These are phyloP conservation scores for Yamadazyma jaroonii DNA, from an alignment of 1,139 yeast genomes.

Conservation along the genomic window DNA sequence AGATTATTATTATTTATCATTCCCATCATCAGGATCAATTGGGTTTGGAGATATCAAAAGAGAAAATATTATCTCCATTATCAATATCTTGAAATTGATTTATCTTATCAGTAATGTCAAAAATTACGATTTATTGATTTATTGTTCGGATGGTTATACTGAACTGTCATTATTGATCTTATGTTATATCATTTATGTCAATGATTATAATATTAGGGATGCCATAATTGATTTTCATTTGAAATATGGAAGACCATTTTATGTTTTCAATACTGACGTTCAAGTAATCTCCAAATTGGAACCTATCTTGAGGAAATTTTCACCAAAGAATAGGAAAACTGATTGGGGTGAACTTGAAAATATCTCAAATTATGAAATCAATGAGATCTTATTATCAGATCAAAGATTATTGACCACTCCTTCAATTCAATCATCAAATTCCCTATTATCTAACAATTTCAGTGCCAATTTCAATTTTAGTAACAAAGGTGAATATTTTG, in stretches of 20 bases:
- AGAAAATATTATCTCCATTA: constrained; percentile 52
- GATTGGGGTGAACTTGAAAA: constrained; percentile 27
- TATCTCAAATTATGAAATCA: constrained; percentile 30
- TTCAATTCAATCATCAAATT: constrained; percentile 16
- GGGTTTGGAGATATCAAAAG: constrained; percentile 68
- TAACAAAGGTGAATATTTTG: neutral
- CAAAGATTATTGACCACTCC: neutral
- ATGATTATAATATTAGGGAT: constrained; percentile 50
- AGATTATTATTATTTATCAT: constrained; percentile 48
- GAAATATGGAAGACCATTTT: constrained; percentile 72
- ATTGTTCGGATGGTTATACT: constrained; percentile 90
- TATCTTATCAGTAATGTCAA: constrained; percentile 40
- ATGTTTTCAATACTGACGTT: constrained; percentile 76
- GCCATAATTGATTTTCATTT: constrained; percentile 60
- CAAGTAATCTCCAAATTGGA: constrained; percentile 63
- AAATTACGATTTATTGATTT: constrained; percentile 43
- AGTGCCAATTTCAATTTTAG: constrained; percentile 4
- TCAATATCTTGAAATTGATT: constrained; percentile 62
- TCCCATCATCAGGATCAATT: constrained; percentile 83
- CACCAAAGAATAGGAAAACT: constrained; percentile 38
- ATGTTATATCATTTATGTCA: constrained; percentile 67
- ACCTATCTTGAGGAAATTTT: constrained; percentile 50
- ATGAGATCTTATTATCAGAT: constrained; percentile 25
- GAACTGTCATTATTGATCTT: constrained; percentile 77
- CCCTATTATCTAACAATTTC: neutral